These are phyloP conservation scores for Hypoxylon rubiginosum DNA, from an alignment of 2,329 filamentous ascomycete species.

Conservation along the genomic window DNA sequence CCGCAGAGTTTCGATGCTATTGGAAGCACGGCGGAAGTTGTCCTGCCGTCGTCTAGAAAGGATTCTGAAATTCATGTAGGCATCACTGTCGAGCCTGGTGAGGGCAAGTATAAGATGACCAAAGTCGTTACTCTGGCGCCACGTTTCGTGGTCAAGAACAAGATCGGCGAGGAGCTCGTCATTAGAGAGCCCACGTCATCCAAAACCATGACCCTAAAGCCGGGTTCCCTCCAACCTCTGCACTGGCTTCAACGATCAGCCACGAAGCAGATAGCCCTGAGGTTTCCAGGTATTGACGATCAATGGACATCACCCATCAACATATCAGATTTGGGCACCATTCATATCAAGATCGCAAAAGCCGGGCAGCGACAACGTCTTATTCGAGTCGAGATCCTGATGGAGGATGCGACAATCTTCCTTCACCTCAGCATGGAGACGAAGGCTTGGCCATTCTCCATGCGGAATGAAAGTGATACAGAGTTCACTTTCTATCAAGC, in stretches of 20 bases:
- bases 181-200: constrained; percentile 94
- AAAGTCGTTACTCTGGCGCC: constrained; percentile 95
- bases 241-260: constrained; percentile 88
- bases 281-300: constrained; percentile 94
- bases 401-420: constrained; percentile 95
- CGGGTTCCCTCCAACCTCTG: constrained; percentile 85
- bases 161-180: constrained; percentile 87
- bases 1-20: constrained; percentile 98
- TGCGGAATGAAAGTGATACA: constrained; percentile 97
- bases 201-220: constrained; percentile 81
- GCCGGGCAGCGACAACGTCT: constrained; percentile 89
- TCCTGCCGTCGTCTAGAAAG: constrained; percentile 79
- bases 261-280: constrained; percentile 90
- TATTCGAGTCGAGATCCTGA: constrained; percentile 87
- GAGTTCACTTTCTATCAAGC: constrained; percentile 98
- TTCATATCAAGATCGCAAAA: constrained; percentile 94
- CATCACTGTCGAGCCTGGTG: constrained; percentile 87
- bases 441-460: constrained; percentile 98
- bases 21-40: constrained; percentile 89
- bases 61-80: constrained; percentile 90
- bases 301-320: constrained; percentile 99
- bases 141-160: constrained; percentile 94
- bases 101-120: constrained; percentile 97
- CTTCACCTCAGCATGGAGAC: constrained; percentile 89
- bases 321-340: constrained; percentile 92